A percentile compares a stretch with the other conserved stretches of the same genome.
These are phyloP conservation scores for Sugiyamaella novakii DNA, from an alignment of 1,139 yeast genomes.

Conservation along the genomic window DNA sequence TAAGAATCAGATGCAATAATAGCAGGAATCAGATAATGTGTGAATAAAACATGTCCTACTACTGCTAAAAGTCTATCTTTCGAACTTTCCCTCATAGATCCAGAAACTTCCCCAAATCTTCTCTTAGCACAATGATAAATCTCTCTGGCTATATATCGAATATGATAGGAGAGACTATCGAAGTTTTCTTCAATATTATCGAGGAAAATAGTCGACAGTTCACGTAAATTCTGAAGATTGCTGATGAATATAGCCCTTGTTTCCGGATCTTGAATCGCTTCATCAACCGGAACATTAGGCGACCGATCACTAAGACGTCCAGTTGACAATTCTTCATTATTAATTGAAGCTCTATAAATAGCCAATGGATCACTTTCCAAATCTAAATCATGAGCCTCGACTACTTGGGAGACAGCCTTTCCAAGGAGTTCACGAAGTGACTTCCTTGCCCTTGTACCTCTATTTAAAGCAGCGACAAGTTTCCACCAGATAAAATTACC, in stretches of 20 bases:
- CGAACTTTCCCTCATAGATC: conserved; percentile 12
- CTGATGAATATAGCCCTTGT: conserved; percentile 69
- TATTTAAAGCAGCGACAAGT: conserved; percentile 58
- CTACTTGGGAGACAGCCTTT: conserved; percentile 51
- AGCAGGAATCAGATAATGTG: conserved; percentile 65
- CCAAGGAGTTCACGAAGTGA: conserved; percentile 58
- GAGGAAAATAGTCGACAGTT: conserved; percentile 61
- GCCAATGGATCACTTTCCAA: conserved; percentile 81
- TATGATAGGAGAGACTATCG: conserved; percentile 62
- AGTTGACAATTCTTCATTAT: conserved; percentile 50
- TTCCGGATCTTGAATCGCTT: conserved; percentile 75
- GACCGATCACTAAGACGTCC: conserved; percentile 49
- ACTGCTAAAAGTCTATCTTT: conserved; percentile 57
- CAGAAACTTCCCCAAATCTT: conserved; percentile 42
- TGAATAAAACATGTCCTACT: conserved; percentile 68
- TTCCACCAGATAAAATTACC: conserved; percentile 50
- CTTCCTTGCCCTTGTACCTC: conserved; percentile 60
- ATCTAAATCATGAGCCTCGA: conserved; percentile 59
- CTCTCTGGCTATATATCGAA: conserved; percentile 53
- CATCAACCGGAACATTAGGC: conserved; percentile 55
- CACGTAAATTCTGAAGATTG: conserved; percentile 76
- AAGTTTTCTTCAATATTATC: conserved; percentile 50
- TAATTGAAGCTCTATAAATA: conserved; percentile 52
- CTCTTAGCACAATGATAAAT: conserved; percentile 44
- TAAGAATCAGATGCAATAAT: conserved; percentile 68